phyloP scores from a whole-genome alignment of 805 yeast genomes.

The Kuraishia borneana region DNA sequence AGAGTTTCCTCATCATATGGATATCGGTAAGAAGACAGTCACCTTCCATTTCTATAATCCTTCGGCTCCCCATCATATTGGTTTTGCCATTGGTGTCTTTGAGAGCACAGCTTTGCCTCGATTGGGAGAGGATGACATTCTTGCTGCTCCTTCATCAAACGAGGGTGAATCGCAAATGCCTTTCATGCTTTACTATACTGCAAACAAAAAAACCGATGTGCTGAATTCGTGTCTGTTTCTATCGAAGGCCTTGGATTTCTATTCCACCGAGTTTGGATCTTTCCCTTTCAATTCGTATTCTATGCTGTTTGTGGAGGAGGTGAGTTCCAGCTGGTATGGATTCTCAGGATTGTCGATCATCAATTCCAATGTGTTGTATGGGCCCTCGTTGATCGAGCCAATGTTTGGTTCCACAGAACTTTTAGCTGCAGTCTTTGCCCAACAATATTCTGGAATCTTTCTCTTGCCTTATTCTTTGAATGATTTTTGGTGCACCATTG shows the following conservation, averaged over 20 bases:
- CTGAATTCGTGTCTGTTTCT: conserved; percentile 68
- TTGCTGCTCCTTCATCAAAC: not conserved
- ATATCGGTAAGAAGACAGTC: conserved; percentile 62
- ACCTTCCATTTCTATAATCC: conserved; percentile 74
- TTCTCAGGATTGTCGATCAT: conserved; percentile 68
- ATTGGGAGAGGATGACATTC: conserved; percentile 1
- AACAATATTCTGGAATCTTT: conserved; percentile 91
- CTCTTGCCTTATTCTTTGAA: conserved; percentile 70
- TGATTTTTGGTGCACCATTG: conserved; percentile 85
- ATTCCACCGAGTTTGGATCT: conserved; percentile 82
- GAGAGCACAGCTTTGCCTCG: conserved; percentile 45
- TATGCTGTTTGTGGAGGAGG: conserved; percentile 58
- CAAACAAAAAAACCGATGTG: conserved; percentile 45
- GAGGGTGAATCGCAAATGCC: not conserved
- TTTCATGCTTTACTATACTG: conserved; percentile 52
- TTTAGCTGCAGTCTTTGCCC: conserved; percentile 60
- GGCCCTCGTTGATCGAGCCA: conserved; percentile 70
- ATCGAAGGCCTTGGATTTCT: conserved; percentile 71
- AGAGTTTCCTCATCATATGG: conserved; percentile 68
- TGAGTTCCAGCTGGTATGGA: conserved; percentile 36
- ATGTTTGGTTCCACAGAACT: conserved; percentile 57
- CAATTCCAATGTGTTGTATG: conserved; percentile 53
- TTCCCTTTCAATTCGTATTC: conserved; percentile 83
- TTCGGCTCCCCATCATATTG: conserved; percentile 86
- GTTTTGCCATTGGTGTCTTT: conserved; percentile 91